Percentiles rank a stretch among this genome's conserved stretches.
Conservation (phyloP, 2,329 filamentous ascomycete species). For the Ophiostoma pallidulum region DNA sequence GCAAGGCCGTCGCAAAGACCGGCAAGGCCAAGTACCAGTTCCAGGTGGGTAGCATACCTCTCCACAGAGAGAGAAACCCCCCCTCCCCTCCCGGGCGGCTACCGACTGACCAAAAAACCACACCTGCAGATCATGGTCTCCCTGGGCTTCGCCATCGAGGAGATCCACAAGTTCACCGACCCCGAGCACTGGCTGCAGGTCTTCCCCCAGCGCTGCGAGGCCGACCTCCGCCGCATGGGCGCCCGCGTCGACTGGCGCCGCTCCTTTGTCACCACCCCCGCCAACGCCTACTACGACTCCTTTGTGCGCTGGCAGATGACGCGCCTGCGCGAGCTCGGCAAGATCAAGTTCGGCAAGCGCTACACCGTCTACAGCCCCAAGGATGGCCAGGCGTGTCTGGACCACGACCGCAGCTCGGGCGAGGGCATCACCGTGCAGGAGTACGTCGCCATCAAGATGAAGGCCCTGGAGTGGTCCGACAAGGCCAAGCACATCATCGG, state of each 20-base stretch:
- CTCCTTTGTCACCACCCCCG: constrained; percentile 88
- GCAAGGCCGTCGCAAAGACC: constrained; percentile 82
- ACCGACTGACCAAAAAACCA: too few relatives aligned
- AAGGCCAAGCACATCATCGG: constrained; percentile 61
- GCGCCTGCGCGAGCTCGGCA: constrained; percentile 75
- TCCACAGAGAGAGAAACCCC: too few relatives aligned
- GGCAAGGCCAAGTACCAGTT: constrained; percentile 94
- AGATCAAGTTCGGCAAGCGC: constrained; percentile 78
- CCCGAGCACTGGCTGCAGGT: constrained; percentile 70
- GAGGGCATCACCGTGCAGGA: constrained; percentile 81
- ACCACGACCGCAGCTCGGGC: constrained; percentile 73
- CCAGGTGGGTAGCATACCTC: constrained; percentile 31
- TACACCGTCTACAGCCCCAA: constrained; percentile 46
- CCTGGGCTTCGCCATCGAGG: constrained; percentile 73
- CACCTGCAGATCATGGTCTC: constrained; percentile 63
- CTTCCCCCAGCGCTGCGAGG: constrained; percentile 71
- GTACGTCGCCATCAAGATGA: constrained; percentile 86
- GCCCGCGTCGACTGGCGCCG: constrained; percentile 88
- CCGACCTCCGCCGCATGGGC: constrained; percentile 75
- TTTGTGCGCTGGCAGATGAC: constrained; percentile 98
- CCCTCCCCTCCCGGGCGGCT: too few relatives aligned
- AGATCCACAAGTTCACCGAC: constrained; percentile 90
- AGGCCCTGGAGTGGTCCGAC: constrained; percentile 80
- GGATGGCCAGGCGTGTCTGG: constrained; percentile 79
- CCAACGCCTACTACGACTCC: constrained; percentile 92